Percentiles rank a stretch among this genome's conserved stretches.
phyloP scores from a whole-genome alignment of 2,329 filamentous ascomycete species.

The Periglandula ipomoeae region DNA sequence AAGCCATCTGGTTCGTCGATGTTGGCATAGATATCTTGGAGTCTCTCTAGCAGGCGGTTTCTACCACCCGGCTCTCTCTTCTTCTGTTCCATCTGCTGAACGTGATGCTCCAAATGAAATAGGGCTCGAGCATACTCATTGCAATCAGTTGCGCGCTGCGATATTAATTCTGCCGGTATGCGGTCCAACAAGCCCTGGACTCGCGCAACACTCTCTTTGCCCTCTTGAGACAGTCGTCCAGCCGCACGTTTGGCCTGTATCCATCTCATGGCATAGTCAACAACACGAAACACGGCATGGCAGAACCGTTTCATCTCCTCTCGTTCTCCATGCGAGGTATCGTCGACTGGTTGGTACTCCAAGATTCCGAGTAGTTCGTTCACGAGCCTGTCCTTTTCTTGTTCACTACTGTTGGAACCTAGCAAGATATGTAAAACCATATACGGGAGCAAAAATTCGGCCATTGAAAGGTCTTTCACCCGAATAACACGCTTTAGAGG shows the following conservation, averaged over 20 bases:
- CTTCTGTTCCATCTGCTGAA: slow-evolving; percentile 41
- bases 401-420: slow-evolving; percentile 50
- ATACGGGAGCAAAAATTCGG: slow-evolving; percentile 84
- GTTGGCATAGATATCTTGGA: slow-evolving; percentile 92
- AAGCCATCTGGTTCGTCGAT: slow-evolving; percentile 97
- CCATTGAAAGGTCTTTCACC: slow-evolving; percentile 76
- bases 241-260: slow-evolving; percentile 58
- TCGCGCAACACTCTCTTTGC: slow-evolving; percentile 39
- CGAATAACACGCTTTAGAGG: slow-evolving; percentile 74
- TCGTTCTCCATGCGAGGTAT: slow-evolving; percentile 49
- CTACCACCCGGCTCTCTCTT: slow-evolving; percentile 40
- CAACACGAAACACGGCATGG: slow-evolving; percentile 79
- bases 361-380: slow-evolving; percentile 68
- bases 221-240: slow-evolving; percentile 21
- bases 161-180: slow-evolving; percentile 67
- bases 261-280: slow-evolving; percentile 91
- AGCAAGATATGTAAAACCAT: slow-evolving; percentile 75
- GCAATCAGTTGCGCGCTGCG: slow-evolving; percentile 82
- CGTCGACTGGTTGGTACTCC: slow-evolving; percentile 43
- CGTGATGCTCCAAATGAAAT: slow-evolving; percentile 92
- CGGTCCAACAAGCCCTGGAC: slow-evolving; percentile 44
- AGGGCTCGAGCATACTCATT: slow-evolving; percentile 86
- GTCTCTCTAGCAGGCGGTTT: slow-evolving; percentile 61
- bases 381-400: slow-evolving; percentile 57
- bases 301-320: slow-evolving; percentile 79